Conservation (phyloP, 768 basidiomycete species). For the Tylopilus sp. region DNA sequence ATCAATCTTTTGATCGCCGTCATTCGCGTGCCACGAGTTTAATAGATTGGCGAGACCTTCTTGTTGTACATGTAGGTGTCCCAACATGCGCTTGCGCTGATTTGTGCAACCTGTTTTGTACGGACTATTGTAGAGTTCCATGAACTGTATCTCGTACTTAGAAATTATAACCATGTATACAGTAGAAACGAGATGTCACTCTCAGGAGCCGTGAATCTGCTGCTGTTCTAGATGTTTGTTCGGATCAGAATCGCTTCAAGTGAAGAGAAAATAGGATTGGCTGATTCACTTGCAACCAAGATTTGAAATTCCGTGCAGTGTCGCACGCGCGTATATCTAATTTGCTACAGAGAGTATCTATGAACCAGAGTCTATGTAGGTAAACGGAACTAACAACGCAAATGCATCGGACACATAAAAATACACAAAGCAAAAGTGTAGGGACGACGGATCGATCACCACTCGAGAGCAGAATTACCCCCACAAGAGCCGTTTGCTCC, state of each 20-base stretch:
- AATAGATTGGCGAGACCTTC: not conserved
- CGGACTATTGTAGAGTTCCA: not conserved
- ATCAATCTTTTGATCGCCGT: constrained; percentile 3
- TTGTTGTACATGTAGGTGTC: not conserved
- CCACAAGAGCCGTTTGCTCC: not conserved
- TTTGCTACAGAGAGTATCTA: too few relatives aligned
- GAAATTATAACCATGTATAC: not conserved
- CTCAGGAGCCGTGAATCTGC: not conserved
- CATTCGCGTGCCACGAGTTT: constrained; percentile 6
- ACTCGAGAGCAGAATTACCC: constrained; percentile 1
- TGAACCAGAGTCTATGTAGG: too few relatives aligned
- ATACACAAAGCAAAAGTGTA: not conserved
- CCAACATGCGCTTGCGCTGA: not conserved
- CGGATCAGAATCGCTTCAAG: too few relatives aligned
- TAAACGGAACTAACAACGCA: too few relatives aligned
- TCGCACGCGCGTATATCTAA: too few relatives aligned
- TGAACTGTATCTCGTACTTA: not conserved
- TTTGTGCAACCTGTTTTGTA: not conserved
- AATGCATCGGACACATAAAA: not conserved
- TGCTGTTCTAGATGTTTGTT: too few relatives aligned
- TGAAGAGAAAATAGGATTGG: too few relatives aligned
- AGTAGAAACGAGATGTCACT: not conserved
- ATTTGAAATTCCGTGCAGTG: too few relatives aligned
- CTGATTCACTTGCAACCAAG: too few relatives aligned
- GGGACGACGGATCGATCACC: not conserved